phyloP scores from a whole-genome alignment of 78 protist genomes.

The Capsaspora owczarzaki region DNA sequence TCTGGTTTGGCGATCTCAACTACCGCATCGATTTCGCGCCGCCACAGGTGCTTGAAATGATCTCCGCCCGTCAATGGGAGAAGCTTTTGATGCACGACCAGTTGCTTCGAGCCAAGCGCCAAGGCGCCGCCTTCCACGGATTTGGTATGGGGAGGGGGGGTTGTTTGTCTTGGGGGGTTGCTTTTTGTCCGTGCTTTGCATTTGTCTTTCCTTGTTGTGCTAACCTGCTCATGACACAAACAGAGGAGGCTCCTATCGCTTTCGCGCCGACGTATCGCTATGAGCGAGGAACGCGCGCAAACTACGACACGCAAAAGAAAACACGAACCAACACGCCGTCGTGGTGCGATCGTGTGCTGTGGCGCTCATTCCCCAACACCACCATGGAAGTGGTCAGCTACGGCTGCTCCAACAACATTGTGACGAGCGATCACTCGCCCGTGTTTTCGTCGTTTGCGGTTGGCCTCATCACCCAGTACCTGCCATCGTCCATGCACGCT shows the following conservation, averaged over 20 bases:
- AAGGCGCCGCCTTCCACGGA: constrained; percentile 42
- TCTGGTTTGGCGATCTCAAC: constrained; percentile 85
- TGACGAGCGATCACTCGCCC: constrained; percentile 20
- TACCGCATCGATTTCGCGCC: constrained; percentile 63
- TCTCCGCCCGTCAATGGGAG: not conserved
- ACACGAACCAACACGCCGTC: constrained; percentile 27
- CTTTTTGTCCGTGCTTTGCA: too few relatives aligned
- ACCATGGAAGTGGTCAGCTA: not conserved
- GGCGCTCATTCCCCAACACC: not conserved
- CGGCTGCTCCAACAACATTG: not conserved
- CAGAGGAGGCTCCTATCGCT: too few relatives aligned
- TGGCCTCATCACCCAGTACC: not conserved
- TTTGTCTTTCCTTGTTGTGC: too few relatives aligned
- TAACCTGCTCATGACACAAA: too few relatives aligned
- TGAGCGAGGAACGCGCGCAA: constrained; percentile 16
- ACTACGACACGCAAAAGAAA: not conserved
- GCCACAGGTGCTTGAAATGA: constrained; percentile 23
- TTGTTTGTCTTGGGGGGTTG: too few relatives aligned
- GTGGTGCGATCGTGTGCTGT: constrained; percentile 55
- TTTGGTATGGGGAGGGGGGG: constrained; percentile 27
- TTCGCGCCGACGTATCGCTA: constrained; percentile 68
- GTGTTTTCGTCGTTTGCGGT: not conserved
- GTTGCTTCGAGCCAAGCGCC: constrained; percentile 16
- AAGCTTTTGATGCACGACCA: constrained; percentile 52
- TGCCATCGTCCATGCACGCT: too few relatives aligned